Base-by-base conservation (phyloP, 2,329 filamentous ascomycete species). In the Phyllosticta paracitricarpa region DNA sequence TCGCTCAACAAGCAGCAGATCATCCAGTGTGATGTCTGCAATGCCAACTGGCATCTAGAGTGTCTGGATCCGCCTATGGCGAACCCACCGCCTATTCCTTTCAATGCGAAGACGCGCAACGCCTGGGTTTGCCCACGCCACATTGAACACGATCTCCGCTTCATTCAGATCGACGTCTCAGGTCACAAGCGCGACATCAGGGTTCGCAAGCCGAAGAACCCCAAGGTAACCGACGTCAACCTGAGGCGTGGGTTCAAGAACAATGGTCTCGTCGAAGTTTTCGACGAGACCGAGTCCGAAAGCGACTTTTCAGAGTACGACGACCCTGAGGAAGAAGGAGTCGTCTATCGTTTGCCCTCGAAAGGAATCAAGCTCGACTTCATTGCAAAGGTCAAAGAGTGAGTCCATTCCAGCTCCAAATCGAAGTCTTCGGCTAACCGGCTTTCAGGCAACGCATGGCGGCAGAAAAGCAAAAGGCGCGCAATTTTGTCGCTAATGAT, bases 81-180 rank as follows among this genome's bases (percentile, higher is more conserved):
- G 35, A 85, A 89, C 61, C 89, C 91, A 51, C 92, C 92, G 10
- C 82, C 85, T 59, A 71, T 75, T 62, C 69, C 67, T 63, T 66
- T 69, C 55, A 71, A 81, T 57, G 78, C 79, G 65, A 78, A 79
- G 57, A 80, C 87, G 58, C 85, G 87, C 55, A 78, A 79, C 68
- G 88, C 86, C 61, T 99, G 91, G 90, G 88, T 86, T 74, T 99
- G 94, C 71, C 93, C 93, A 57, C 85, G 89, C 65, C 94, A 99
- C 71, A 80, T 88, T 52, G 89, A 94, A 59, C 86, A 93, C 64
- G 81, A 92, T 61, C 79, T 96, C 62, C 77, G 76, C 30, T 77
- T 81, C 55, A 75, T 87, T 22, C 83, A 55, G 28, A 35, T 53
- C 10, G 48, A 53, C 12, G 57, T 60, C 6, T 56, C 61, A 35